Evolutionary conservation across 768 basidiomycete species (phyloP).

Genomic region (Mycena chlorophos): DNA sequence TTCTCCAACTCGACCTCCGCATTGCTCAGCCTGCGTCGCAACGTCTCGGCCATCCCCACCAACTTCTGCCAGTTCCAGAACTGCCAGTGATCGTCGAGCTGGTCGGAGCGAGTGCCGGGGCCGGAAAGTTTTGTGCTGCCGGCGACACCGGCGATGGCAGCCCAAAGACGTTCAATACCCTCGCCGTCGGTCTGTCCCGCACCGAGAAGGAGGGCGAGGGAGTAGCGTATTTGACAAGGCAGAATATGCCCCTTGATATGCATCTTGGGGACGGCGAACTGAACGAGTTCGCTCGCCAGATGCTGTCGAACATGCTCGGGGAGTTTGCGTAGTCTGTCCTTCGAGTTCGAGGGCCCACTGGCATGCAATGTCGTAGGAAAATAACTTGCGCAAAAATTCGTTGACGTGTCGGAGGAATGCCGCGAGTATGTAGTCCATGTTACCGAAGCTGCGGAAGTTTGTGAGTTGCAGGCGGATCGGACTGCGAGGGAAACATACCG

Average conservation of each 20-base stretch:
- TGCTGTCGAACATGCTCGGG: background rate
- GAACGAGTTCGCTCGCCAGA: slow-evolving; percentile 3
- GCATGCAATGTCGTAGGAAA: slow-evolving; percentile 27
- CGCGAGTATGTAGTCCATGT: slow-evolving; percentile 17
- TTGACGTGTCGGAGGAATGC: background rate
- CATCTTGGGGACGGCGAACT: slow-evolving; percentile 30
- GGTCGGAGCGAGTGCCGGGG: slow-evolving; percentile 28
- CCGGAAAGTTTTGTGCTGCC: slow-evolving; percentile 36
- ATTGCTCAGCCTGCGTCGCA: background rate
- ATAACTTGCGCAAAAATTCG: background rate
- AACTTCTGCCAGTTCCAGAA: slow-evolving; percentile 29
- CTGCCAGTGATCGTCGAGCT: slow-evolving; percentile 29
- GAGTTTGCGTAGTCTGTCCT: background rate
- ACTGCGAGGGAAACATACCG: background rate
- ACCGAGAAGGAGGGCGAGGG: slow-evolving; percentile 24
- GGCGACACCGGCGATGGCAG: slow-evolving; percentile 25
- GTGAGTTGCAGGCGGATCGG: background rate
- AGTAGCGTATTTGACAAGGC: slow-evolving; percentile 24
- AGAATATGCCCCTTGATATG: slow-evolving; percentile 28
- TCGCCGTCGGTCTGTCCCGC: slow-evolving; percentile 36
- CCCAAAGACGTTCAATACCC: slow-evolving; percentile 32
- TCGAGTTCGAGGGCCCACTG: slow-evolving; percentile 13
- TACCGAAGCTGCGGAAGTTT: slow-evolving; percentile 3
- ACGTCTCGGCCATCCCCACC: slow-evolving; percentile 19
- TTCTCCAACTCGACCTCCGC: background rate